These are phyloP conservation scores for Medicago arabica DNA, from an alignment of 306 rosid species.

Conservation along the genomic window DNA sequence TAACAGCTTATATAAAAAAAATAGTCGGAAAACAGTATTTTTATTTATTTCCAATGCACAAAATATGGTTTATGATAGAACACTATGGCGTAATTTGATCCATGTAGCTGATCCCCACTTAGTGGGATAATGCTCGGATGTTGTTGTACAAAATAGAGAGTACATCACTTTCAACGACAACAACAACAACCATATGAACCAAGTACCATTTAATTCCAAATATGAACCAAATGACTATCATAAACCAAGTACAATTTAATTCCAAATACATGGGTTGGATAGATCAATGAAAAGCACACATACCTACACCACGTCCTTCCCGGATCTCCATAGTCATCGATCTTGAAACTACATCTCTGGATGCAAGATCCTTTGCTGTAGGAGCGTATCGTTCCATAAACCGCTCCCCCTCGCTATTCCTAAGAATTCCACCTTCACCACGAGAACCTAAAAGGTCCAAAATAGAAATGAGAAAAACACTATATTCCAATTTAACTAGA, in stretches of 20 bases:
- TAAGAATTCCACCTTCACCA: slow-evolving; percentile 98
- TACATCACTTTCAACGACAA: neutral
- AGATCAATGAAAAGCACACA: slow-evolving; percentile 29
- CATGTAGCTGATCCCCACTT: too few relatives aligned
- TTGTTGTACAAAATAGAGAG: neutral
- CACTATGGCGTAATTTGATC: too few relatives aligned
- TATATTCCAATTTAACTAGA: slow-evolving; percentile 26
- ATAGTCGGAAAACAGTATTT: neutral
- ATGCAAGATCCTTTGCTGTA: slow-evolving; percentile 98
- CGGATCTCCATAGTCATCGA: slow-evolving; percentile 99
- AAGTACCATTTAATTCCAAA: neutral
- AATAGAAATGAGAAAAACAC: slow-evolving; percentile 38
- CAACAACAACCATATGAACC: neutral
- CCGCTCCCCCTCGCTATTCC: slow-evolving; percentile 96
- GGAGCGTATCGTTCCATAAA: slow-evolving; percentile 99
- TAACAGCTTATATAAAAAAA: slow-evolving; percentile 8
- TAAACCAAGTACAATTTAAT: neutral
- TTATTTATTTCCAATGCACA: neutral
- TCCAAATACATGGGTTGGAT: slow-evolving; percentile 5
- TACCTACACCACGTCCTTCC: slow-evolving; percentile 99
- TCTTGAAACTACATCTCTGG: slow-evolving; percentile 93
- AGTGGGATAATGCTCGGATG: too few relatives aligned
- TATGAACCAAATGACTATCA: neutral
- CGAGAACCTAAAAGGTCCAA: slow-evolving; percentile 78
- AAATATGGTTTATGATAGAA: neutral